Evolutionary conservation across 306 rosid genomes (phyloP), one percentile per base, ranked within the genome.

Genomic region (Erythrophleum fordii): DNA sequence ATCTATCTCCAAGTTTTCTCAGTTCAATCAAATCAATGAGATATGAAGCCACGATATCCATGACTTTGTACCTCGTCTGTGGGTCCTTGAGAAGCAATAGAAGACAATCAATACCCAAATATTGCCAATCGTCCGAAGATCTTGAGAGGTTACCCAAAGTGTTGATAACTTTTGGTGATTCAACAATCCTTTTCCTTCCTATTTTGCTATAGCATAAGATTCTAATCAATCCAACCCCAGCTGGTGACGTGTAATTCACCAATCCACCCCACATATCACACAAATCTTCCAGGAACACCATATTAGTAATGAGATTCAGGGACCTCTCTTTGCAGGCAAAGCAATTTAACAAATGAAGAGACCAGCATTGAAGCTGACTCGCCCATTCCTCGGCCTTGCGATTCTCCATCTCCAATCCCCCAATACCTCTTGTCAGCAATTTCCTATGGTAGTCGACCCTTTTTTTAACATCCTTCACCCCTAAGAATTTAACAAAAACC

Each of bases 251-350:
- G 49, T n/a, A 39, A n/a, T 66, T 66, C 72, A 66, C 44, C 44
- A 66, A 11, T 66, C 72, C 72, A 66, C 72, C 72, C 72, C 72
- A 66, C 49, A 66, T 66, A 4, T 66, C 72, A 66, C 70, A 65
- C 51, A 66, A n/a, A 66, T 66, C 51, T 39, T 39, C 72, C 29
- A 66, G 72, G 17, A 66, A 66, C 29, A 4, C 72, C 72, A 37
- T 39, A 10, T 66, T 25, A 39, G 51, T 6, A 0, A 66, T 39
- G 17, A 66, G 49, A 66, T 66, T n/a, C 72, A 66, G 31, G 10
- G 72, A 39, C 72, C 72, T 66, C 31, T 66, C 13, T 39, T 66
- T 66, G 72, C 72, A 37, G 45, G 72, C 72, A 39, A 66, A 66
- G 29, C 72, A 66, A 11, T 66, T 66, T 39, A 66, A 20, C 17